Percentiles rank a stretch among this genome's conserved stretches.
These are phyloP conservation scores for Boletellus ananiceps DNA, from an alignment of 768 basidiomycete genomes.

Conservation along the genomic window DNA sequence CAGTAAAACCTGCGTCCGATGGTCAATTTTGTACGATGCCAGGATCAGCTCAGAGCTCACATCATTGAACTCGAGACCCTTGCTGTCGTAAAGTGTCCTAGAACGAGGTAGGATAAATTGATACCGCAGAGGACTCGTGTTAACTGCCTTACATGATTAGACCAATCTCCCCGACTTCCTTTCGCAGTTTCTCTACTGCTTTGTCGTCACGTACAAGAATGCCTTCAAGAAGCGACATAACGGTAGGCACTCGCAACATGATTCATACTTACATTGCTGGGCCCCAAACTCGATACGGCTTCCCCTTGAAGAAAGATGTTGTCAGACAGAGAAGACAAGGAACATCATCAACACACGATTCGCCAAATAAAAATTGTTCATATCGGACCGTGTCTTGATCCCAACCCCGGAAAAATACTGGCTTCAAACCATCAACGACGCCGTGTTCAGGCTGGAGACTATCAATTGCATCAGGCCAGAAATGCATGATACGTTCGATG, in stretches of 20 bases:
- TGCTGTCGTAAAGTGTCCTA: conserved; percentile 33
- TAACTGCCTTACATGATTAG: conserved; percentile 46
- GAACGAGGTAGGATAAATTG: background rate
- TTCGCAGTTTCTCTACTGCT: conserved; percentile 43
- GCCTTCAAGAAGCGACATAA: conserved; percentile 35
- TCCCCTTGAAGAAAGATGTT: conserved; percentile 30
- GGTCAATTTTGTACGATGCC: background rate
- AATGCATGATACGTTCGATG: conserved; percentile 54
- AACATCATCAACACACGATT: conserved; percentile 32
- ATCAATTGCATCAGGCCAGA: conserved; percentile 67
- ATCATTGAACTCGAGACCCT: conserved; percentile 27
- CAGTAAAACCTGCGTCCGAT: conserved; percentile 50
- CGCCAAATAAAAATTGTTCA: conserved; percentile 55
- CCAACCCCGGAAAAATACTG: conserved; percentile 53
- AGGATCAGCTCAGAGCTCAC: background rate
- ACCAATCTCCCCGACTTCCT: conserved; percentile 56
- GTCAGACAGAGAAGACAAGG: conserved; percentile 5
- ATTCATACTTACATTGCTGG: conserved; percentile 48
- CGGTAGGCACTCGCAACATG: background rate
- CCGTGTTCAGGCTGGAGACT: conserved; percentile 51
- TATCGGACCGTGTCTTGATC: conserved; percentile 40
- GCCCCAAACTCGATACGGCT: conserved; percentile 57
- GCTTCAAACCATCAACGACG: conserved; percentile 48
- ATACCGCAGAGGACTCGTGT: background rate
- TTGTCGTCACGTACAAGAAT: conserved; percentile 64